Conservation (phyloP, 2,329 filamentous ascomycete genomes). For the Orbilia javanica region DNA sequence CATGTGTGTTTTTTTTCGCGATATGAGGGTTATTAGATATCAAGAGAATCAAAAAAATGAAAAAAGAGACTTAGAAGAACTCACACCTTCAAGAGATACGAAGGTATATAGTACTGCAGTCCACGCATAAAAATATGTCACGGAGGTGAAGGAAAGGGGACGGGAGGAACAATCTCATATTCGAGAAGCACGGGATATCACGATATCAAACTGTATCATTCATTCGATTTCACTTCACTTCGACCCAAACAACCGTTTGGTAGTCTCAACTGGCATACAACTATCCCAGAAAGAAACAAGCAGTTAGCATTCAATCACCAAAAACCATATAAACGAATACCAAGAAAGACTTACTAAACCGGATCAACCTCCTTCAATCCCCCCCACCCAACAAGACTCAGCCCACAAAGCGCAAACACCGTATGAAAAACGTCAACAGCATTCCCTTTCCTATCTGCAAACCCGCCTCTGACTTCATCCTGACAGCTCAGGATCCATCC, state of each 20-base stretch:
- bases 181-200: neutral
- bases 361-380: conserved; percentile 86
- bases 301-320: too few relatives aligned
- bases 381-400: conserved; percentile 84
- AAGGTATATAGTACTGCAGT: neutral
- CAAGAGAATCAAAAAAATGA: conserved; percentile 44
- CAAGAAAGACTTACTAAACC: conserved; percentile 76
- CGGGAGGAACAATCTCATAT: neutral
- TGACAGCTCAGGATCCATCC: conserved; percentile 89
- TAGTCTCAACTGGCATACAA: conserved; percentile 58
- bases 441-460: conserved; percentile 90
- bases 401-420: conserved; percentile 84
- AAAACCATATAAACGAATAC: too few relatives aligned
- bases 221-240: conserved; percentile 24
- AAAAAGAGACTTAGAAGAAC: too few relatives aligned
- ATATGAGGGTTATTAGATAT: conserved; percentile 59
- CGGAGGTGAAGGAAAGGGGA: neutral
- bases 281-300: conserved; percentile 57
- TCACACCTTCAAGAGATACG: neutral
- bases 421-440: conserved; percentile 99
- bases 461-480: conserved; percentile 83
- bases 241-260: conserved; percentile 36
- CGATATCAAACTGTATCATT: conserved; percentile 9
- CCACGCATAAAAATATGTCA: conserved; percentile 19
- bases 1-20: conserved; percentile 40